These are phyloP conservation scores for Pulicaria dysenterica DNA, from an alignment of 129 eudicot species.

Conservation along the genomic window DNA sequence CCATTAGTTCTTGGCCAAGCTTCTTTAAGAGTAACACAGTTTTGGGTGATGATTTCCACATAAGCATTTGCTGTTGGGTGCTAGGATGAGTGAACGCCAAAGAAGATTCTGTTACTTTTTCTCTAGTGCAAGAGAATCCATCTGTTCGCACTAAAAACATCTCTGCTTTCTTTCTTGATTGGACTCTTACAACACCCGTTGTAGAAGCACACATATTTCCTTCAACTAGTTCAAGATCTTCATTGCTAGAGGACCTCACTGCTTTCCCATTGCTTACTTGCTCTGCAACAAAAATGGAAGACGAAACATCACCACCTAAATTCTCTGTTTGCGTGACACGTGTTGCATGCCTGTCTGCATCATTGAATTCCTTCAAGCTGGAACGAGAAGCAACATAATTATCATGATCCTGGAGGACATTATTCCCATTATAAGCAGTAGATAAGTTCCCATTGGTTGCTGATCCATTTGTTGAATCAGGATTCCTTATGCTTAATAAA, in stretches of 20 bases:
- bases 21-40: slow-evolving; percentile 85
- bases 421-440: slow-evolving; percentile 32
- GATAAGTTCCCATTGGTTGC: slow-evolving; percentile 26
- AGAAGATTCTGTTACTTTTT: slow-evolving; percentile 97
- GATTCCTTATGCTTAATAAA: slow-evolving; percentile 15
- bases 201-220: slow-evolving; percentile 98
- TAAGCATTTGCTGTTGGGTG: slow-evolving; percentile 99
- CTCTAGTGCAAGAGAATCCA: slow-evolving; percentile 93
- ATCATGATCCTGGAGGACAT: slow-evolving; percentile 22
- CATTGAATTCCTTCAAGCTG: slow-evolving; percentile 33
- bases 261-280: slow-evolving; percentile 41
- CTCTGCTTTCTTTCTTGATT: slow-evolving; percentile 96
- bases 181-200: slow-evolving; percentile 96
- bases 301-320: slow-evolving; percentile 21
- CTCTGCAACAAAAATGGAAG: slow-evolving; percentile 30
- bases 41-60: slow-evolving; percentile 98
- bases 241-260: slow-evolving; percentile 43
- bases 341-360: slow-evolving; percentile 34
- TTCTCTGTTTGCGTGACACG: slow-evolving; percentile 30
- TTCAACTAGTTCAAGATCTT: slow-evolving; percentile 50
- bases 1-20: slow-evolving; percentile 94
- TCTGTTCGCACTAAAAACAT: slow-evolving; percentile 97
- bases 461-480: slow-evolving; percentile 49
- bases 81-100: slow-evolving; percentile 98
- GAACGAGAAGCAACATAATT: slow-evolving; percentile 35